Base-by-base conservation (phyloP, 495 filamentous ascomycete species). In the Talaromyces trachyspermus region DNA sequence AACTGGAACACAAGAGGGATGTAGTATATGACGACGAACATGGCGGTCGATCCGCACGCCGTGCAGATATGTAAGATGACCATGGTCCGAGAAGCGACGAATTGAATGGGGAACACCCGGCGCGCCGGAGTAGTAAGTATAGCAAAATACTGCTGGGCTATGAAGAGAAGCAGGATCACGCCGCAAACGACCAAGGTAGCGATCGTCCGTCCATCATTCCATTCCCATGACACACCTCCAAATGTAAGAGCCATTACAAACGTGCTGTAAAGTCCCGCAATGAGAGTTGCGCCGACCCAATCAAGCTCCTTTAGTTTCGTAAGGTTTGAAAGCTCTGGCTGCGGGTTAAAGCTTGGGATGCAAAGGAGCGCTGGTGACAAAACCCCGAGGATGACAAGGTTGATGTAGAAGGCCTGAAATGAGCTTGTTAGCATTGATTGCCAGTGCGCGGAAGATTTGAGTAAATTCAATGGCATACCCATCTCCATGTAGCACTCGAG, bases 291-390 rank as follows among this genome's bases (percentile, higher is more conserved):
- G 1, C 64, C 64, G 6, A 62, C 4, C 23, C 29, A 54, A 40
- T 70, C 66, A n/a, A 69, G 35, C 22, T 67, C 52, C 22, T 47
- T 56, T 4, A 76, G 40, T 14, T 68, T 45, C 5, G 35, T 6
- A 3, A 36, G 7, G n/a, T 53, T 1, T 10, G 53, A 32, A 38
- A 42, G 23, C 17, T 36, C 48, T 2, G 52, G 37, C 4, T 44
- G 49, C 11, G 46, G 49, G 18, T 51, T 47, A 12, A 51, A 48
- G 52, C 63, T 41, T 66, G 55, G 15, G 62, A 54, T 1, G 75
- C 76, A 74, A 32, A 84, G 7, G 52, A 75, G 82, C 27, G 71
- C 64, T 0, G 81, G 81, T 1, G 70, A 60, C 17, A 69, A 69
- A 5, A 68, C 47, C 6, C 53, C 80, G 17, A 68, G 71, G 24